These are phyloP conservation scores for Anthoceros angustus DNA, from an alignment of 225 moss, liverwort and hornwort species.

Conservation along the genomic window DNA sequence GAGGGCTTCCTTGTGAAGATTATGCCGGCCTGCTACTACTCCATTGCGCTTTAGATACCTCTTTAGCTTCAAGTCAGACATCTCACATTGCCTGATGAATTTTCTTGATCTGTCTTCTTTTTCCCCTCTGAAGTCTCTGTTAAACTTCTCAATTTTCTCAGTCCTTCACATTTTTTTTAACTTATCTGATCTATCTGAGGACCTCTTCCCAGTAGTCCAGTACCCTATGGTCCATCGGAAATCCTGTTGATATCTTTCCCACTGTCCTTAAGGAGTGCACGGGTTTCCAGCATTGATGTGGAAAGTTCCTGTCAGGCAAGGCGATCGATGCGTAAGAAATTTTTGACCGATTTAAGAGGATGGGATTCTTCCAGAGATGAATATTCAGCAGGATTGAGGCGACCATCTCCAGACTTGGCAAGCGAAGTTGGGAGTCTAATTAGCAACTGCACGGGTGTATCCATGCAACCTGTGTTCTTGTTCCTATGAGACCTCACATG, in stretches of 20 bases:
- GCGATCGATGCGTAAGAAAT: slow-evolving; percentile 38
- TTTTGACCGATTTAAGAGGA: slow-evolving; percentile 79
- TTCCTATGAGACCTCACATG: slow-evolving; percentile 27
- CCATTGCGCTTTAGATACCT: background rate
- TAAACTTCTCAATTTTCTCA: background rate
- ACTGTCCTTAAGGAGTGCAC: background rate
- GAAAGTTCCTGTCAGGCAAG: slow-evolving; percentile 41
- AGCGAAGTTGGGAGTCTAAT: slow-evolving; percentile 86
- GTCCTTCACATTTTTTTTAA: background rate
- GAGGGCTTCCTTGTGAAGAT: slow-evolving; percentile 55
- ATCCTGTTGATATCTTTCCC: background rate
- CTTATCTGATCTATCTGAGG: background rate
- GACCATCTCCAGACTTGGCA: slow-evolving; percentile 77
- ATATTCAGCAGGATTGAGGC: slow-evolving; percentile 79
- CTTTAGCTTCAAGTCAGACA: slow-evolving; percentile 14
- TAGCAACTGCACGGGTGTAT: slow-evolving; percentile 72
- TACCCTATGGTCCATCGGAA: background rate
- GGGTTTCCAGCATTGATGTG: background rate
- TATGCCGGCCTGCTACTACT: slow-evolving; percentile 18
- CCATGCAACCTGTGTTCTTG: slow-evolving; percentile 41
- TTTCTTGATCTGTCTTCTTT: slow-evolving; percentile 25
- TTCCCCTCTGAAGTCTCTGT: slow-evolving; percentile 6
- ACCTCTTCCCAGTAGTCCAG: background rate
- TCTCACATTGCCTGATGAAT: slow-evolving; percentile 8
- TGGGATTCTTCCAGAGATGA: slow-evolving; percentile 36